Conservation (phyloP, 495 filamentous ascomycete genomes). For the Tetracladium setigerum region DNA sequence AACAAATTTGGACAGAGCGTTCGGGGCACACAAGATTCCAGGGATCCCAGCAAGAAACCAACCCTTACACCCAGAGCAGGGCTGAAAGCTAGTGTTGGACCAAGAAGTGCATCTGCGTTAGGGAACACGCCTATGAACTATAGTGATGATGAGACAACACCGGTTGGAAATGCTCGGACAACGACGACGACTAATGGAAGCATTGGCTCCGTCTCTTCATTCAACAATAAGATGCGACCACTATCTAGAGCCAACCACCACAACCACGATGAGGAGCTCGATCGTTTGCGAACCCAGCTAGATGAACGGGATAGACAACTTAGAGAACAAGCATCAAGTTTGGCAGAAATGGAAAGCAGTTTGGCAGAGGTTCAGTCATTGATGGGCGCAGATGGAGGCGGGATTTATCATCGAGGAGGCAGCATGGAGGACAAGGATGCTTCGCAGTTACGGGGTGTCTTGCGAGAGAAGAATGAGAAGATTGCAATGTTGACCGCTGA, state of each 20-base stretch:
- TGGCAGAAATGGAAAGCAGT: slow-evolving; percentile 80
- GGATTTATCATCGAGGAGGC: slow-evolving; percentile 26
- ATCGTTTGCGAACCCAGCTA: slow-evolving; percentile 57
- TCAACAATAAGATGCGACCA: slow-evolving; percentile 40
- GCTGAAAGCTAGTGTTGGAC: slow-evolving; percentile 41
- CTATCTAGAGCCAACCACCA: slow-evolving; percentile 31
- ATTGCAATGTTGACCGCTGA: slow-evolving; percentile 87
- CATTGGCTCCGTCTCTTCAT: slow-evolving; percentile 36
- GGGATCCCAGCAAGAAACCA: slow-evolving; percentile 47
- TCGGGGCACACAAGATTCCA: slow-evolving; percentile 47
- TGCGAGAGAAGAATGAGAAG: slow-evolving; percentile 95
- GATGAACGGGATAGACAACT: slow-evolving; percentile 81
- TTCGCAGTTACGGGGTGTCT: slow-evolving; percentile 64
- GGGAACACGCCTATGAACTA: slow-evolving; percentile 31
- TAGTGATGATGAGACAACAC: slow-evolving; percentile 51
- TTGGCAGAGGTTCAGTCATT: slow-evolving; percentile 67
- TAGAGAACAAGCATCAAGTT: slow-evolving; percentile 70
- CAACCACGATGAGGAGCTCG: slow-evolving; percentile 56
- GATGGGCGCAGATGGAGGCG: slow-evolving; percentile 34
- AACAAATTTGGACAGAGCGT: slow-evolving; percentile 60
- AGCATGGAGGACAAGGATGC: slow-evolving; percentile 75
- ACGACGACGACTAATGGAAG: slow-evolving; percentile 38
- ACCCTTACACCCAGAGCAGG: slow-evolving; percentile 28
- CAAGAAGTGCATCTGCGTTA: slow-evolving; percentile 45
- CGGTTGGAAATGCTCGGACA: slow-evolving; percentile 41